These are phyloP conservation scores for Fusarium sp. DNA, from an alignment of 2,329 filamentous ascomycete species.

Conservation along the genomic window DNA sequence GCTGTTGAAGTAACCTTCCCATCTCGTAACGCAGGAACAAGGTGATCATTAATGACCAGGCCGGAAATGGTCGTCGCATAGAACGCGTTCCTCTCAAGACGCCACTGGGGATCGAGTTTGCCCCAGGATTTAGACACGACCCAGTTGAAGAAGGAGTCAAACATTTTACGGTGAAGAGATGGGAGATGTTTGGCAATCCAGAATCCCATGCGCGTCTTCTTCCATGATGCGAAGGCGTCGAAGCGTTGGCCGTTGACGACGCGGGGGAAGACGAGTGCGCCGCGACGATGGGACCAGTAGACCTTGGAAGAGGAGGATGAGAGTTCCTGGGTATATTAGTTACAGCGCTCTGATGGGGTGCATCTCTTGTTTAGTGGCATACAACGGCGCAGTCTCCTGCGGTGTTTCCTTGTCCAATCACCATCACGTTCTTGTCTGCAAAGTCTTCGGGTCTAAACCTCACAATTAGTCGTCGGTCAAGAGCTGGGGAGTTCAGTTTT, in stretches of 20 bases:
- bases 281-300: slow-evolving; percentile 39
- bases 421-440: slow-evolving; percentile 35
- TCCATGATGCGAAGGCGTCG: slow-evolving; percentile 34
- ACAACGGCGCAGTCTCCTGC: slow-evolving; percentile 39
- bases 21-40: slow-evolving; percentile 27
- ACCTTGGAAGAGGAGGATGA: slow-evolving; percentile 27
- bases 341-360: neutral
- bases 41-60: slow-evolving; percentile 31
- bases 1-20: slow-evolving; percentile 17
- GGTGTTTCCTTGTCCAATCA: slow-evolving; percentile 43
- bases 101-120: slow-evolving; percentile 29
- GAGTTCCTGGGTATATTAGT: slow-evolving; percentile 27
- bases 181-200: slow-evolving; percentile 31
- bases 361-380: neutral
- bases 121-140: slow-evolving; percentile 22
- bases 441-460: slow-evolving; percentile 24
- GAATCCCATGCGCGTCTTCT: slow-evolving; percentile 22
- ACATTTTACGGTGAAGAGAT: slow-evolving; percentile 17
- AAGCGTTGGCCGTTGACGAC: slow-evolving; percentile 31
- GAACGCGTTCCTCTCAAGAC: slow-evolving; percentile 15
- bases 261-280: slow-evolving; percentile 34
- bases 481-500: neutral
- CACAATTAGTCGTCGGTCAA: neutral
- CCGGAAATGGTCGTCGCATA: slow-evolving; percentile 24
- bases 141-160: slow-evolving; percentile 24